Base-by-base conservation (phyloP, 192 early-diverging fungal species). In the Coemansia sp. region DNA sequence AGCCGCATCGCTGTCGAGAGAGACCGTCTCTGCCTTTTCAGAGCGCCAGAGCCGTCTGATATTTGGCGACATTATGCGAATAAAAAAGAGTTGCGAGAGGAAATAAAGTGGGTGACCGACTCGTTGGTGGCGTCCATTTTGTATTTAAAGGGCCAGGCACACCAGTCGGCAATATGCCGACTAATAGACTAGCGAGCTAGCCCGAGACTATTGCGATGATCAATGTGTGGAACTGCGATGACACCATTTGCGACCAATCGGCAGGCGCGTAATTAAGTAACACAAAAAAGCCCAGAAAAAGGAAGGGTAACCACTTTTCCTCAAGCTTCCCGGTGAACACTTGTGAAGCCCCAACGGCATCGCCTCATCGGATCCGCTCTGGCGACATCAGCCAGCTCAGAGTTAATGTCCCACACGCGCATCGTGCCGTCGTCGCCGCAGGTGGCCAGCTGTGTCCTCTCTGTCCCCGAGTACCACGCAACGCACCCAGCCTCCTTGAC, bases 341-440 rank as follows among this genome's bases (percentile, higher is more conserved):
- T 53, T 9, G 76, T 68, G 18, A 74, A 60, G 9, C 77, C 77
- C 77, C 77, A 80, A 19, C 41, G 41, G 63, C 58, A 67, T 24
- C 53, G 41, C 41, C 27, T 59, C 43, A 56, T 59, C 12, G 72
- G 67, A 17, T 80, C 72, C 0, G 50, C 29, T 24, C 21, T 44
- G 4, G 55, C 67, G n/a, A 39, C 24, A 38, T 63, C 61, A 18
- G 68, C 77, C 32, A 65, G 67, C 26, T 35, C 27, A 3, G 63
- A 4, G 36, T 74, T 24, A 17, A 74, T 42, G 33, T 78, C 86
- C 93, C 93, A 95, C 24, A 93, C 72, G 17, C 92, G 76, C 53
- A 90, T 76, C 0, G 73, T 85, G 5, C 82, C 81, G 67, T 95
- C 93, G 52, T 94, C 92, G 0, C 86, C 84, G 54, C 91, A 91